phyloP scores from a whole-genome alignment of 2,329 filamentous ascomycete genomes.

The Zymoseptoria ardabiliae region DNA sequence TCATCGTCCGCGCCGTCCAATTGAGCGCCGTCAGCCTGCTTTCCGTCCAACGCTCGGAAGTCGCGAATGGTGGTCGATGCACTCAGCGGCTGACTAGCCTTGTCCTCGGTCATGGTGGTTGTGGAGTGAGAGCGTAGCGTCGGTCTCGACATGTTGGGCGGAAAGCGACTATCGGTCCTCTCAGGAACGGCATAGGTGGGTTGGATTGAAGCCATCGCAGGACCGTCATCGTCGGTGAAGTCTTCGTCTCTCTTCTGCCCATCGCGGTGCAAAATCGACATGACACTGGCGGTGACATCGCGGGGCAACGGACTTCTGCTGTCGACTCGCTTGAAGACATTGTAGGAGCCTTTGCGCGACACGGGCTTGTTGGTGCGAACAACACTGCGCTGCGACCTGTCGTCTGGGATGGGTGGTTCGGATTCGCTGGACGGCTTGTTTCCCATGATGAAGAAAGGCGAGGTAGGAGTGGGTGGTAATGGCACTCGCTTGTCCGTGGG shows the following conservation, averaged over 20 bases:
- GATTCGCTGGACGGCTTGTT: conserved; percentile 22
- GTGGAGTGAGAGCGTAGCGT: conserved; percentile 20
- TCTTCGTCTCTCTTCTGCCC: conserved; percentile 13
- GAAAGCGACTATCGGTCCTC: conserved; percentile 10
- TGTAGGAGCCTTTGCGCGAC: conserved; percentile 25
- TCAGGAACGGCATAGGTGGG: conserved; percentile 11
- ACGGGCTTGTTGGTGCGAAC: conserved; percentile 17
- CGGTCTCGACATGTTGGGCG: conserved; percentile 5
- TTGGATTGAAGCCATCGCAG: conserved; percentile 9
- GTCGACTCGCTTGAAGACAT: conserved; percentile 27
- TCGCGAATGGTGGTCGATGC: conserved; percentile 22
- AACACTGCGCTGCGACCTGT: conserved; percentile 19
- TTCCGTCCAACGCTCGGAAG: conserved; percentile 2
- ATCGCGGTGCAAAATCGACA: conserved; percentile 16
- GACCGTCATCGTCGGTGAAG: conserved; percentile 5
- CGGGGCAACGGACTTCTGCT: conserved; percentile 19
- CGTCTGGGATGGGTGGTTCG: conserved; percentile 16
- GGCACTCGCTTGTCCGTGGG: conserved; percentile 16
- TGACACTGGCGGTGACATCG: conserved; percentile 19
- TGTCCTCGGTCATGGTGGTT: conserved; percentile 19
- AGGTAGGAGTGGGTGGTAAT: conserved; percentile 15
- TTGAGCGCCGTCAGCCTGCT: conserved; percentile 5
- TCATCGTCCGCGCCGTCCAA: not conserved
- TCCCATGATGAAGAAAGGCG: conserved; percentile 21
- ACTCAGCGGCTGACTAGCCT: conserved; percentile 18